Evolutionary conservation across 805 yeast genomes (phyloP).

Genomic region (Teunomyces barrocoloradensis): DNA sequence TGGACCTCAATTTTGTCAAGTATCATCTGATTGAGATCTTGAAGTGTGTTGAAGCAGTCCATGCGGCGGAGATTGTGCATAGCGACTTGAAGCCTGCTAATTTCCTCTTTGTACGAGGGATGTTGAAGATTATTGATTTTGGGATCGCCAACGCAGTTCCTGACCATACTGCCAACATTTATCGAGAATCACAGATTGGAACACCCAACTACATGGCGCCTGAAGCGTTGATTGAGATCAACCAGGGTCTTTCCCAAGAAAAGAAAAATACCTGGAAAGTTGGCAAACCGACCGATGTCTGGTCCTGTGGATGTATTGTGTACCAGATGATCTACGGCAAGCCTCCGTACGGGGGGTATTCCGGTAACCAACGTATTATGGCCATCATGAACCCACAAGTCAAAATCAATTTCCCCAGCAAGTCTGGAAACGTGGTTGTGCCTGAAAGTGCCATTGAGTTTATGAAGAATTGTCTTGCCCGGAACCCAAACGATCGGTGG

Average conservation of each 20-base stretch:
- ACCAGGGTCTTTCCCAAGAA: conserved; percentile 24
- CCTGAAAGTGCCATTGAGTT: conserved; percentile 68
- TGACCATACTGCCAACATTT: conserved; percentile 85
- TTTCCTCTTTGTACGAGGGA: conserved; percentile 78
- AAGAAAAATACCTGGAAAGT: conserved; percentile 59
- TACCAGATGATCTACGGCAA: conserved; percentile 94
- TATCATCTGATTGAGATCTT: conserved; percentile 77
- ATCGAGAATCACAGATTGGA: conserved; percentile 88
- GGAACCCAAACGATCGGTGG: conserved; percentile 69
- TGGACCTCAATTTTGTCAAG: conserved; percentile 75
- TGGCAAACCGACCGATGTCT: conserved; percentile 92
- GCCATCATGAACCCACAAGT: conserved; percentile 87
- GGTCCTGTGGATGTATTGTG: conserved; percentile 97
- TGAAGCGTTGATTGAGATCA: conserved; percentile 74
- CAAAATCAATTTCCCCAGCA: conserved; percentile 61
- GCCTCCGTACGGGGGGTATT: conserved; percentile 82
- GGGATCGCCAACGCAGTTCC: conserved; percentile 95
- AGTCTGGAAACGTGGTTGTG: conserved; percentile 62
- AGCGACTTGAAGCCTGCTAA: conserved; percentile 70
- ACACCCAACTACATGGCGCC: conserved; percentile 99
- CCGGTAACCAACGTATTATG: conserved; percentile 71
- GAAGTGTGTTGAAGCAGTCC: conserved; percentile 85
- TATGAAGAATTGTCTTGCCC: conserved; percentile 65
- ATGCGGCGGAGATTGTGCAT: conserved; percentile 79
- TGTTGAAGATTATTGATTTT: conserved; percentile 86